These are phyloP conservation scores for Ettlia oleoabundans DNA, from an alignment of 139 green algal species.

Conservation along the genomic window DNA sequence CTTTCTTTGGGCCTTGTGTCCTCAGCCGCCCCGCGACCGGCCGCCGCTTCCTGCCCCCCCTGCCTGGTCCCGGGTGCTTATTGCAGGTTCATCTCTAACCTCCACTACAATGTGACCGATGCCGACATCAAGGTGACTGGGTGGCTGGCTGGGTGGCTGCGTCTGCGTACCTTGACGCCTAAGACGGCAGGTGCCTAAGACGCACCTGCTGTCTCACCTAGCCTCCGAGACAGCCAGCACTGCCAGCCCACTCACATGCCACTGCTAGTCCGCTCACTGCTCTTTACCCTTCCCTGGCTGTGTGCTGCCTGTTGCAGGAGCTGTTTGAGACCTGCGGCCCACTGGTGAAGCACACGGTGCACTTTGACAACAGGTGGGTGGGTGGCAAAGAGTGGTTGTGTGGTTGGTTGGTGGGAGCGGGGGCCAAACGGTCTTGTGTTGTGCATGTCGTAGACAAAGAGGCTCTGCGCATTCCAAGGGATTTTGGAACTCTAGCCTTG, in stretches of 20 bases:
- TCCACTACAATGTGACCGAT: constrained; percentile 63
- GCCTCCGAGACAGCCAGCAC: background rate
- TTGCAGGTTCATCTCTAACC: constrained; percentile 63
- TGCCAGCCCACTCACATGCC: background rate
- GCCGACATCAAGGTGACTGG: constrained; percentile 62
- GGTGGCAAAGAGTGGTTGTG: background rate
- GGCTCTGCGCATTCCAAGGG: too few relatives aligned
- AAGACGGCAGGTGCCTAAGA: too few relatives aligned
- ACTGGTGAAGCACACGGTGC: constrained; percentile 45
- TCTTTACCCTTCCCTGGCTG: background rate
- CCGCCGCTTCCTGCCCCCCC: background rate
- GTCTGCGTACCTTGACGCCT: background rate
- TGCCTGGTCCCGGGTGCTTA: background rate
- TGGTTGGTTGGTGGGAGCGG: too few relatives aligned
- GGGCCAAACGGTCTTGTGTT: too few relatives aligned
- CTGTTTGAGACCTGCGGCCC: constrained; percentile 56
- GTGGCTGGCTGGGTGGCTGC: too few relatives aligned
- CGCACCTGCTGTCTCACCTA: background rate
- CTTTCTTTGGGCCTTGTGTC: background rate
- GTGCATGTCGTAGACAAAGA: too few relatives aligned
- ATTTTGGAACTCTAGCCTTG: too few relatives aligned
- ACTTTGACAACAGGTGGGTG: constrained; percentile 56
- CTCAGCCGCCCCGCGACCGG: too few relatives aligned
- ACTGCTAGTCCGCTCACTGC: background rate
- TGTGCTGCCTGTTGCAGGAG: constrained; percentile 42